Evolutionary conservation across 2,329 filamentous ascomycete genomes (phyloP).

Genomic region (Pseudogymnoascus verrucosus): DNA sequence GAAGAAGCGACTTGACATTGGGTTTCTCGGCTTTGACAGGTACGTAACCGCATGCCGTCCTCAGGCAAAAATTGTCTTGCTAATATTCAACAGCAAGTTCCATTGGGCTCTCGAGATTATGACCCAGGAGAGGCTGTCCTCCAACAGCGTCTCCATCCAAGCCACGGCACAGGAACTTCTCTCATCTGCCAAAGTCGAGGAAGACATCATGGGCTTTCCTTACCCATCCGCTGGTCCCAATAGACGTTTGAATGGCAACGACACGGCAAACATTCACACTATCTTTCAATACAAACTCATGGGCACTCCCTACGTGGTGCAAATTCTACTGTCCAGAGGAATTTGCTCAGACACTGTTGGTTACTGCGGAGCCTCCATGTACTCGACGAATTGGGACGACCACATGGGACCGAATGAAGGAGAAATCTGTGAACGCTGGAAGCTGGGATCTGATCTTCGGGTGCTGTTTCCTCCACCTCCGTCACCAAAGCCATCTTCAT

Average conservation of each 20-base stretch:
- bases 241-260: constrained; percentile 15
- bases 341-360: constrained; percentile 14
- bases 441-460: constrained; percentile 18
- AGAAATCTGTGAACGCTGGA: constrained; percentile 17
- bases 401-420: constrained; percentile 9
- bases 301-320: constrained; percentile 21
- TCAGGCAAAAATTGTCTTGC: not conserved
- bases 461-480: constrained; percentile 18
- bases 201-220: constrained; percentile 18
- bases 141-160: constrained; percentile 12
- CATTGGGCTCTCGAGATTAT: constrained; percentile 27
- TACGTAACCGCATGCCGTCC: not conserved
- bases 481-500: not conserved
- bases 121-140: constrained; percentile 18
- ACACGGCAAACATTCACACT: constrained; percentile 19
- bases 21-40: not conserved
- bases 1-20: constrained; percentile 9
- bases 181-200: constrained; percentile 11
- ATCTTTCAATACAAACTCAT: constrained; percentile 20
- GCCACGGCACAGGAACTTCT: constrained; percentile 13
- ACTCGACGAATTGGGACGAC: constrained; percentile 21
- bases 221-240: constrained; percentile 18
- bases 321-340: constrained; percentile 27
- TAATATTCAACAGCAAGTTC: constrained; percentile 16
- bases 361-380: constrained; percentile 22